Base-by-base conservation (phyloP, 805 yeast genomes). In the Zygosaccharomyces pseudorouxii region DNA sequence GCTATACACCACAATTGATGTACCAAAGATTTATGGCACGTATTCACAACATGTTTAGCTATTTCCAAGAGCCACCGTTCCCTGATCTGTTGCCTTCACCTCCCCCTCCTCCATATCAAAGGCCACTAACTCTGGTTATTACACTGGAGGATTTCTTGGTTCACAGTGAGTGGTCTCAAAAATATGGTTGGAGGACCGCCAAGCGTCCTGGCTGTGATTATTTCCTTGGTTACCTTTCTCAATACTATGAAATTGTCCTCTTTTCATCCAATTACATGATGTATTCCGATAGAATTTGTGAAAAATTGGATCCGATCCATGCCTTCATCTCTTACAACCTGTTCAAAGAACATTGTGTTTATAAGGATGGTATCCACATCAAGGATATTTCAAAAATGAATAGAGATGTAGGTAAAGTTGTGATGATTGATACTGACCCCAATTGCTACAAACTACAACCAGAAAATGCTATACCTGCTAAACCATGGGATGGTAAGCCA, bases 121-220 rank as follows among this genome's bases (percentile, higher is more conserved):
- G 96, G 63, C 97, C 98, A 29, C 71, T 86, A 64, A 93, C 99
- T 3, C 74, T 93, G 55, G 97, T 93, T 6, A 68, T 93, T 58
- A 83, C 87, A 27, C 77, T 93, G 61, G 99, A 93, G 60, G 99
- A 93, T 62, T 72, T 93, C 51, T 77, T 93, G 63, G 80, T 92
- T 49, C 97, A 93, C 67, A 82, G 95, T 35, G 87, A 85, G 54
- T 93, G 99, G 99, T 79, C 87, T 49, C 80, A 88, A 57, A 81
- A 87, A 68, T 77, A 81, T 64, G 99, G 99, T 47, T 93, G 99
- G 99, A 84, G 93, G 72, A 92, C 97, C 12, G 98, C 96, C 27
- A 93, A 93, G 76, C 88, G 99, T 74, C 98, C 99, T 29, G 99
- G 99, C 54, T 82, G 89, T 52, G 99, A 95, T 69, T 93, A 93